Percentiles rank a stretch among this genome's conserved stretches.
Conservation (phyloP, 805 yeast species). For the Starmerella sirachaensis region DNA sequence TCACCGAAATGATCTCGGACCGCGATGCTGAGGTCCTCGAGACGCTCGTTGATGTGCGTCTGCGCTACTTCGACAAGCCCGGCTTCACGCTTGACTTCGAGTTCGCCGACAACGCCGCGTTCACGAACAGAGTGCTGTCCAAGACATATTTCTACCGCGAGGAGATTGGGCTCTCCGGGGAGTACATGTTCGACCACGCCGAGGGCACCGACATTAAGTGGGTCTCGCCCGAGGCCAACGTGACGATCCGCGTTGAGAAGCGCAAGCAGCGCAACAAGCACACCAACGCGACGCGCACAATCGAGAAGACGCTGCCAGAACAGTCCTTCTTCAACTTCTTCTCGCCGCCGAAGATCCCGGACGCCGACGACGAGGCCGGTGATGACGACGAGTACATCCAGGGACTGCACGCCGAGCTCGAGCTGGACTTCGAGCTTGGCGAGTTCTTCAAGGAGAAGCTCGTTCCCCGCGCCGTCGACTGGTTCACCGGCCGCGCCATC, state of each 20-base stretch:
- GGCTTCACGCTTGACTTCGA: constrained; percentile 82
- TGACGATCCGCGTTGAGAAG: constrained; percentile 77
- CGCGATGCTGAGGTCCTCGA: constrained; percentile 78
- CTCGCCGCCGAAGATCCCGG: constrained; percentile 77
- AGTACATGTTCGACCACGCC: constrained; percentile 93
- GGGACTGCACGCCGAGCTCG: constrained; percentile 73
- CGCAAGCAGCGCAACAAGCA: constrained; percentile 94
- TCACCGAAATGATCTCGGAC: constrained; percentile 76
- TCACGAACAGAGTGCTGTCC: constrained; percentile 57
- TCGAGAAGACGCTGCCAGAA: constrained; percentile 86
- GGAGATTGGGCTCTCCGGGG: constrained; percentile 89
- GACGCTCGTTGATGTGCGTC: constrained; percentile 53
- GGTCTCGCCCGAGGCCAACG: constrained; percentile 68
- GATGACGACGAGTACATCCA: constrained; percentile 49
- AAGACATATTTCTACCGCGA: constrained; percentile 91
- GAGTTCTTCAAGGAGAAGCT: constrained; percentile 93
- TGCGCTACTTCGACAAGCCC: constrained; percentile 67
- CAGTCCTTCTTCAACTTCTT: constrained; percentile 94
- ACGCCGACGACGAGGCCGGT: constrained; percentile 42
- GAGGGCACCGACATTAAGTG: constrained; percentile 81
- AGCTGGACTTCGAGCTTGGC: constrained; percentile 87
- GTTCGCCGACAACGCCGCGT: constrained; percentile 63
- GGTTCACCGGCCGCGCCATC: constrained; percentile 97
- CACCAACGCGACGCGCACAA: constrained; percentile 91
- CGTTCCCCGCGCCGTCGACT: constrained; percentile 91